Evolutionary conservation across 2,329 filamentous ascomycete genomes (phyloP), one percentile per base, ranked within the genome.

Genomic region (Emergomyces africanus): DNA sequence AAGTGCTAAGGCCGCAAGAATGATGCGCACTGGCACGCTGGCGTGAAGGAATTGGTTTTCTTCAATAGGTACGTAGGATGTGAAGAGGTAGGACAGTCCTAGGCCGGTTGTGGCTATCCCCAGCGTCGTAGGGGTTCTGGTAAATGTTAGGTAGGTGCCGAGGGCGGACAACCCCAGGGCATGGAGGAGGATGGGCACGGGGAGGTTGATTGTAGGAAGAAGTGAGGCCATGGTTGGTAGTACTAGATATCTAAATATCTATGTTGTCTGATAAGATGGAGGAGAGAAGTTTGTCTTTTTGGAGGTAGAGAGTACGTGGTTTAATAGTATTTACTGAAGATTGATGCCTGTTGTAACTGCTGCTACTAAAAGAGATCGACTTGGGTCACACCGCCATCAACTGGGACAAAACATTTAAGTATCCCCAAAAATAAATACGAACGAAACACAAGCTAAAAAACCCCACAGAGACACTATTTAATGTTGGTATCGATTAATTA

Each of bases 11-110:
- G 28, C 25, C 12, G 55, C 55, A 5, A 57, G 30, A 25, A 57
- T 20, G 3, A 57, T 23, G 28, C 55, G 55, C 41, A 57, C 55
- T 12, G 55, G 55, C 20, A 57, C 55, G 10, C 42, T 57, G n/a
- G 55, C 55, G 30, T 57, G 28, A 28, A 57, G 41, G 42, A 57
- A 57, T 57, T 57, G 55, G 14, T 57, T 57, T 39, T 49, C 14
- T 49, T 57, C 42, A n/a, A 57, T 49, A 9, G 55, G 55, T 28
- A 57, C 23, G 42, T 57, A 57, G n/a, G 55, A 48, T 8, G 55
- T 57, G 9, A 35, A 35, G 33, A 57, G 42, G 30, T 57, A 57
- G 5, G 25, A 28, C 14, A 57, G 42, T 14, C 55, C 55, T n/a
- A 57, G 55, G 42, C 55, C 55, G 10, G 55, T 23, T 15, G 15